Evolutionary conservation across 2,329 filamentous ascomycete genomes (phyloP).

Genomic region (Epichloe uncinata): DNA sequence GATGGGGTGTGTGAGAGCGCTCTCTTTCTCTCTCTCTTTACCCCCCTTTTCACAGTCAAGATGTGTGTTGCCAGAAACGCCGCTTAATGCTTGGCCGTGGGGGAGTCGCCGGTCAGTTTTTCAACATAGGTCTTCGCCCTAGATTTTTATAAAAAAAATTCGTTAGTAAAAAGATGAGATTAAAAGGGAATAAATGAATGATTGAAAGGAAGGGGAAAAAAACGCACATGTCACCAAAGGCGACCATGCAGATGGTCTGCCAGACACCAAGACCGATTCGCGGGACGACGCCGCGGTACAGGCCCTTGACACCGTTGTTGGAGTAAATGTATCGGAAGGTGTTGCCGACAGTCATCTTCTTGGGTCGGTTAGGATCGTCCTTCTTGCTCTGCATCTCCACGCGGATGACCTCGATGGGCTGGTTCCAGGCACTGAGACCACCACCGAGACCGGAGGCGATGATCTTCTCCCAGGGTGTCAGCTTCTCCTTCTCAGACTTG

Average conservation of each 20-base stretch:
- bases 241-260: conserved; percentile 99
- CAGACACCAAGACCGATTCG: conserved; percentile 92
- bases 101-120: conserved; percentile 47
- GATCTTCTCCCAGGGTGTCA: conserved; percentile 76
- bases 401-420: conserved; percentile 98
- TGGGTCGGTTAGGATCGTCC: conserved; percentile 90
- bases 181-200: neutral
- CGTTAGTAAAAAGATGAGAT: neutral
- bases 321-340: conserved; percentile 78
- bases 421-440: conserved; percentile 95
- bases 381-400: conserved; percentile 99
- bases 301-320: conserved; percentile 74
- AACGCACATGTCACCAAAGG: conserved; percentile 92
- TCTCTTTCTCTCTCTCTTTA: neutral
- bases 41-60: neutral
- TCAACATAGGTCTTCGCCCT: conserved; percentile 57
- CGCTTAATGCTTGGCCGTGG: conserved; percentile 54
- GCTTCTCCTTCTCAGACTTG: conserved; percentile 70
- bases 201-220: conserved; percentile 6
- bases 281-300: conserved; percentile 91
- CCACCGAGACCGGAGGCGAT: conserved; percentile 75
- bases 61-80: conserved; percentile 14
- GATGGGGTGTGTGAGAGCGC: neutral
- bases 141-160: neutral
- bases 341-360: conserved; percentile 96